Evolutionary conservation across 2,329 filamentous ascomycete genomes (phyloP), one percentile per base, ranked within the genome.

Genomic region (Colletotrichum noveboracense): DNA sequence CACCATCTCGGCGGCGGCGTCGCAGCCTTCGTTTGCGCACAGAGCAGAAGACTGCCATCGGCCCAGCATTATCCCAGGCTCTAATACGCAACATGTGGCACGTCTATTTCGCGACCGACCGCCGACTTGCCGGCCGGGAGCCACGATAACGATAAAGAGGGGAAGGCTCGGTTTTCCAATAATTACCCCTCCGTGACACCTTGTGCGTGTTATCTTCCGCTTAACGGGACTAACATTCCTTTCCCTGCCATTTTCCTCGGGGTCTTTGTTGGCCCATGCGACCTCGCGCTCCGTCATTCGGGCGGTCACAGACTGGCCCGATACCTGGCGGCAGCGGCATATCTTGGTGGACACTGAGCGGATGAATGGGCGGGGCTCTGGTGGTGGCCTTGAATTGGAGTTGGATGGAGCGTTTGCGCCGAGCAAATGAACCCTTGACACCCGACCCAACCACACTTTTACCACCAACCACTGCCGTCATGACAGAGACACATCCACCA

Each of bases 381-480:
- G 18, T 62, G 65, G 56, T 65, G n/a, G 30, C 30, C 55, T 28
- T 55, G 43, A 52, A 52, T 48, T 48, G 38, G 38, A 48, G 18
- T 48, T 48, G 18, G 38, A 48, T 36, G 28, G 67, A 73, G 43
- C 64, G 56, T 34, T 64, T 73, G 64, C 65, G 48, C 58, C 64
- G 70, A 71, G 64, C 43, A 21, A 52, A 21, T 52, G 43, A 52
- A 52, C 64, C 64, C n/a, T 66, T 68, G 32, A 62, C 43, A 43
- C 62, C 55, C 43, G 43, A 48, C 21, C 56, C 28, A 48, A 52
- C 52, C 56, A 58, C 55, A 52, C 48, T 60, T 66, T 28, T 43
- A 66, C 69, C 70, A 38, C 36, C 72, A 66, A 60, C 61, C 72
- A 61, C 67, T 71, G 52, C 72, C 68, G 61, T 62, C 28, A 60